Base-by-base conservation (phyloP, 768 basidiomycete genomes). In the Tulasnella sp. region DNA sequence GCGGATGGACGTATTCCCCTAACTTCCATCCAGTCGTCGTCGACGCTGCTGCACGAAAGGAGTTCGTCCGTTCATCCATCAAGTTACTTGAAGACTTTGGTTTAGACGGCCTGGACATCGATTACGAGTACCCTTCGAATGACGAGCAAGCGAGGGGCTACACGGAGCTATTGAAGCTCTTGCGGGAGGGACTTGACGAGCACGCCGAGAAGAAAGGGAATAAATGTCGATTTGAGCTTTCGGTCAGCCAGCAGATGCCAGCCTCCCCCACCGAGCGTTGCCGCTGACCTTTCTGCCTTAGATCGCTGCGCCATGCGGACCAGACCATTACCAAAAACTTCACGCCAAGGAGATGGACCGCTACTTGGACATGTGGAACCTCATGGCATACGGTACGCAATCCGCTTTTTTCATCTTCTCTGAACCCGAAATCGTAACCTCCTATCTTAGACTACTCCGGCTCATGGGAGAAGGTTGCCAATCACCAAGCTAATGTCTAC, bases 281-380 rank as follows among this genome's bases (percentile, higher is more conserved):
- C n/a, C 70, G 9, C 46, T 42, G 29, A 51, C 55, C 23, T 9
- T 46, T 6, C 29, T 11, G 6, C 48, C 81, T 40, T 77, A 95
- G 93, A 92, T 97, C 75, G 94, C 95, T 51, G 94, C 97, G 0
- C 96, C 98, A 1, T 97, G 95, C 84, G 98, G 98, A 40, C 89
- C 92, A 2, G 88, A 92, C 80, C 91, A 98, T 81, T 96, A 95
- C 85, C 86, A 90, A 83, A 93, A 91, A 80, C 86, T 99, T 9
- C 87, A 90, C 79, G 87, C 95, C 70, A 85, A 84, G 32, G 93
- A 93, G 79, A 99, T 99, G 96, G 92, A 96, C 83, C 87, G 87
- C 79, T 91, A 88, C 78, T 90, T 99, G 32, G 93, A 95, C 82
- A 96, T 98, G 83, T 99, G 96, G 96, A 99, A 99, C 83, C 85